Base-by-base conservation (phyloP, 2,329 filamentous ascomycete genomes). In the Colletotrichum truncatum region DNA sequence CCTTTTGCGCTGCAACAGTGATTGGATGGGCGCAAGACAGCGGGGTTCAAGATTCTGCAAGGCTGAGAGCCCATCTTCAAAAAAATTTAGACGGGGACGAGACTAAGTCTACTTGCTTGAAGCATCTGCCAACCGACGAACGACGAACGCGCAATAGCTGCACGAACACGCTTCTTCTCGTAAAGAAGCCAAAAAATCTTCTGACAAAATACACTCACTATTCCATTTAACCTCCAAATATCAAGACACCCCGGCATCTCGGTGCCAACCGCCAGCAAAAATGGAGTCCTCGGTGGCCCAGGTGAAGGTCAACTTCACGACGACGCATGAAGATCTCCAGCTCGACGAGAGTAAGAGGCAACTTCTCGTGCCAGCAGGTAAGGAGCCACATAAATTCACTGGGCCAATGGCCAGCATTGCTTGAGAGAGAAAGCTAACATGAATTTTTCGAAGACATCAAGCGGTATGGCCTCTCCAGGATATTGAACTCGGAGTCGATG, bases 401-500 rank as follows among this genome's bases (percentile, higher is more conserved):
- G 10, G 11, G 21, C 18, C 55, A 21, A 43, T 57, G 14, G 51
- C 63, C n/a, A n/a, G n/a, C n/a, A n/a, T n/a, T n/a, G n/a, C n/a
- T n/a, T n/a, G n/a, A n/a, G n/a, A 68, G 43, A 67, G 36, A 14
- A 45, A 34, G n/a, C 28, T 63, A 52, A 38, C n/a, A 2, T n/a
- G 11, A 9, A 28, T 11, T 10, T 12, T 6, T 25, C 48, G 9
- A 23, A 88, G 89, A 90, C 70, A 88, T 91, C 71, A 87, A 89
- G 74, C 86, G 89, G 73, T 91, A 91, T 86, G 89, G 88, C 71
- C 83, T 92, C 57, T 91, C 89, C 16, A 85, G 89, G 64, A 88
- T 92, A 66, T 84, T 92, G 75, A 92, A 92, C 78, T 91, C 89
- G 72, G 87, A 89, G 81, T 88, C 87, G 32, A 90, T 92, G 85